Evolutionary conservation across 208 protist genomes (phyloP).

Genomic region (Giardia muris): DNA sequence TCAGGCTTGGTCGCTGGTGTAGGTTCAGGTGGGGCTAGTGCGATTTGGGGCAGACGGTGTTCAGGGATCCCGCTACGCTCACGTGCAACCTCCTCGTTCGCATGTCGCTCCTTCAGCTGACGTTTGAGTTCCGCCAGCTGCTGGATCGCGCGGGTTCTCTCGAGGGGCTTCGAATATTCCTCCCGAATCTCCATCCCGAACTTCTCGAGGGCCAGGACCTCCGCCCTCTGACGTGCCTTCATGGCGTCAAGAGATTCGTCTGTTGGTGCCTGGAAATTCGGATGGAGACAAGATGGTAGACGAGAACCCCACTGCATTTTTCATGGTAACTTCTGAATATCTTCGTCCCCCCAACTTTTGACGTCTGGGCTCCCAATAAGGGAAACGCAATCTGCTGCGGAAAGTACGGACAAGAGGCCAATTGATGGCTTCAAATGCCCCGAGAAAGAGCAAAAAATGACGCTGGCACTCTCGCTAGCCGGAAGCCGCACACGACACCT

Average conservation of each 20-base stretch:
- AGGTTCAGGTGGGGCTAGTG: neutral
- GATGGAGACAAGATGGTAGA: neutral
- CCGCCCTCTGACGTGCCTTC: neutral
- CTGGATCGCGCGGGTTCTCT: neutral
- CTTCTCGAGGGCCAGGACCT: neutral
- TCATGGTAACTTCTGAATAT: no score
- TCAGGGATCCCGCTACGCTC: neutral
- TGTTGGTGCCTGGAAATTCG: neutral
- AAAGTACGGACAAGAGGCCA: no score
- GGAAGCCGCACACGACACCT: no score
- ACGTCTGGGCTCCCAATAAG: no score
- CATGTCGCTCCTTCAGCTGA: neutral
- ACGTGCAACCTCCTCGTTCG: neutral
- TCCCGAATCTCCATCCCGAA: neutral
- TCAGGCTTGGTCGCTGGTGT: neutral
- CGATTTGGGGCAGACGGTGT: neutral
- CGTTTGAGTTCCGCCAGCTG: neutral
- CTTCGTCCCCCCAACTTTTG: no score
- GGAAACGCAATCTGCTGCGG: no score
- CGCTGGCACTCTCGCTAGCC: no score
- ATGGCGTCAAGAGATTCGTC: neutral
- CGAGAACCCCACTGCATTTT: neutral
- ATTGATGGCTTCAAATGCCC: no score
- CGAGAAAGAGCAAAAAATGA: no score
- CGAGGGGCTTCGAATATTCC: neutral